A percentile compares a stretch with the other conserved stretches of the same genome.
Evolutionary conservation across 2,329 filamentous ascomycete species (phyloP).

Genomic region (Fusarium ramigenum): DNA sequence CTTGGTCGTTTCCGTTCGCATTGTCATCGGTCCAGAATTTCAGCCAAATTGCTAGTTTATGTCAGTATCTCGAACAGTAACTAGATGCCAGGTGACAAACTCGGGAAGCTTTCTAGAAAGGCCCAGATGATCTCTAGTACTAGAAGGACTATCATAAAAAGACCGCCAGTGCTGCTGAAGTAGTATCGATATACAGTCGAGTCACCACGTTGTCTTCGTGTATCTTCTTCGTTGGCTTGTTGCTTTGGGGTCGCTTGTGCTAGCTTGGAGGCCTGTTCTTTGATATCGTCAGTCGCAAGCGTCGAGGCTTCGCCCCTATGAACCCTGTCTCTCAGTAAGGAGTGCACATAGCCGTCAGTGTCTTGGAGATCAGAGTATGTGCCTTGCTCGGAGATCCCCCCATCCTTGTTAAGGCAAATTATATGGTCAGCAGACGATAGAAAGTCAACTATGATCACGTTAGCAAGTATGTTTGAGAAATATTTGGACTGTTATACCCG

Average conservation of each 20-base stretch:
- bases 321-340: not conserved
- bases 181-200: conserved; percentile 44
- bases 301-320: not conserved
- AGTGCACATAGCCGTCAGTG: conserved; percentile 15
- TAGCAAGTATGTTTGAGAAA: not conserved
- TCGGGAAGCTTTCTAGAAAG: conserved; percentile 44
- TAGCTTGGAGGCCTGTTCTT: not conserved
- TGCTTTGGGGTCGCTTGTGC: conserved; percentile 15
- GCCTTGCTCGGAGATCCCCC: conserved; percentile 46
- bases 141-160: conserved; percentile 36
- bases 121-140: conserved; percentile 39
- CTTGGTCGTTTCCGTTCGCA: not conserved
- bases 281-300: not conserved
- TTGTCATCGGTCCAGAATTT: conserved; percentile 45
- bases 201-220: conserved; percentile 44
- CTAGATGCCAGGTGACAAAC: conserved; percentile 20
- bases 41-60: conserved; percentile 44
- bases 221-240: conserved; percentile 15
- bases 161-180: conserved; percentile 42
- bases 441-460: conserved; percentile 42
- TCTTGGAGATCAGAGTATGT: conserved; percentile 33
- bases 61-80: not conserved
- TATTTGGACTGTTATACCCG: conserved; percentile 18
- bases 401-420: conserved; percentile 27
- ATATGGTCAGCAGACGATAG: conserved; percentile 40